Percentiles rank a stretch among this genome's conserved stretches.
Conservation (phyloP, 2,329 filamentous ascomycete species). For the Fusarium domesticum region DNA sequence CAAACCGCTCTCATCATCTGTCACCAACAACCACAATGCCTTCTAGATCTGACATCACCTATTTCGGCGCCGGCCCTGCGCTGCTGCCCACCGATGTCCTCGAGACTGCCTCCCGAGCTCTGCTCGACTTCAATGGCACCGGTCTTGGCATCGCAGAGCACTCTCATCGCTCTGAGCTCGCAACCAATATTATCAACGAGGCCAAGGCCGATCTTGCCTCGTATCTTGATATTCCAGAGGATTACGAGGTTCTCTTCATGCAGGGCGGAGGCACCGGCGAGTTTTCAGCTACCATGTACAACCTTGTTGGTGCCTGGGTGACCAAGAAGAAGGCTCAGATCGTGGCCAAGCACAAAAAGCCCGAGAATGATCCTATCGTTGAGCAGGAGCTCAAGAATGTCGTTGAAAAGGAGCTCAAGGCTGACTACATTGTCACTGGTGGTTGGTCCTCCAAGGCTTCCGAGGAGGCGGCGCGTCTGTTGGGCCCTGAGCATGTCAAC, state of each 20-base stretch:
- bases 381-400: conserved; percentile 60
- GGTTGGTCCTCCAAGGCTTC: conserved; percentile 85
- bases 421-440: conserved; percentile 90
- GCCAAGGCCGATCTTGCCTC: conserved; percentile 70
- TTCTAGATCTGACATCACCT: conserved; percentile 69
- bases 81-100: conserved; percentile 78
- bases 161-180: conserved; percentile 79
- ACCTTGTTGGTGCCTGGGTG: conserved; percentile 81
- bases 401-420: conserved; percentile 67
- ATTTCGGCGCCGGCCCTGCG: conserved; percentile 92
- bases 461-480: conserved; percentile 73
- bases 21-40: conserved; percentile 52
- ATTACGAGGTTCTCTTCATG: conserved; percentile 87
- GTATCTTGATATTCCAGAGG: conserved; percentile 77
- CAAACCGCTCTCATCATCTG: conserved; percentile 7
- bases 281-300: conserved; percentile 81
- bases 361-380: conserved; percentile 48
- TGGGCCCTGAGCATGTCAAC: conserved; percentile 79
- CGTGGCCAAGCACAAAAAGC: conserved; percentile 50
- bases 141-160: conserved; percentile 88
- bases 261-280: conserved; percentile 82
- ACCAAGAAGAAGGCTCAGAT: conserved; percentile 62
- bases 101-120: conserved; percentile 69
- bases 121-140: conserved; percentile 77
- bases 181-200: conserved; percentile 73